Conservation (phyloP, 1,284 basidiomycete species). For the Phylloporus gajari region DNA sequence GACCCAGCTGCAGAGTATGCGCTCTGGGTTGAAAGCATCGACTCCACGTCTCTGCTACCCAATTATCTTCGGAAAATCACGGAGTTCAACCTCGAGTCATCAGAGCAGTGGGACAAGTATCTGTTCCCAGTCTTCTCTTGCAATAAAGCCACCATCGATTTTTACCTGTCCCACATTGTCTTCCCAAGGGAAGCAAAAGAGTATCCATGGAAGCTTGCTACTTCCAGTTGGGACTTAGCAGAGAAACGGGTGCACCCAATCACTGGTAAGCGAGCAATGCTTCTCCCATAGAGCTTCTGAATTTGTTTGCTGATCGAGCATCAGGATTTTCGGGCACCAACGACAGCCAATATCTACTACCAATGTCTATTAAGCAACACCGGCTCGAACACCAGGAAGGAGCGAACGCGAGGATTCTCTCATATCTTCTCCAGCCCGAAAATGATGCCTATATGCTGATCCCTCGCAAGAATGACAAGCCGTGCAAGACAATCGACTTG, state of each 20-base stretch:
- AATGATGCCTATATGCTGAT: slow-evolving; percentile 50
- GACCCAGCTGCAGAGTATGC: slow-evolving; percentile 55
- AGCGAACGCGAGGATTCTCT: slow-evolving; percentile 52
- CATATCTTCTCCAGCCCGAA: slow-evolving; percentile 55
- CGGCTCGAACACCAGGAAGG: slow-evolving; percentile 26
- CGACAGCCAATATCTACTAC: slow-evolving; percentile 23
- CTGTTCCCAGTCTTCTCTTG: slow-evolving; percentile 49
- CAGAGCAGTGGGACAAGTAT: slow-evolving; percentile 40
- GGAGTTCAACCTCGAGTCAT: slow-evolving; percentile 54
- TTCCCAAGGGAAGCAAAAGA: slow-evolving; percentile 48
- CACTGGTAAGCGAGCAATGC: slow-evolving; percentile 16
- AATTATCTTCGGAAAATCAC: slow-evolving; percentile 24
- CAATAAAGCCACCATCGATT: slow-evolving; percentile 56
- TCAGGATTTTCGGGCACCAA: slow-evolving; percentile 36
- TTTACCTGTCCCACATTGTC: slow-evolving; percentile 51
- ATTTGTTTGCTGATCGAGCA: neutral
- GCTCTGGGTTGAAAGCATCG: slow-evolving; percentile 50
- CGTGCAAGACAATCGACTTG: neutral
- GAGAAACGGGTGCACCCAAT: slow-evolving; percentile 26
- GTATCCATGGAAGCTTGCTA: slow-evolving; percentile 55
- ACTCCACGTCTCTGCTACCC: slow-evolving; percentile 3
- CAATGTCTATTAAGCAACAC: slow-evolving; percentile 19
- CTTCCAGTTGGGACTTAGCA: slow-evolving; percentile 63
- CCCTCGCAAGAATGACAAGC: neutral
- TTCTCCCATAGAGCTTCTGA: no score